Base-by-base conservation (phyloP, 306 rosid genomes). In the Malus sylvestris region DNA sequence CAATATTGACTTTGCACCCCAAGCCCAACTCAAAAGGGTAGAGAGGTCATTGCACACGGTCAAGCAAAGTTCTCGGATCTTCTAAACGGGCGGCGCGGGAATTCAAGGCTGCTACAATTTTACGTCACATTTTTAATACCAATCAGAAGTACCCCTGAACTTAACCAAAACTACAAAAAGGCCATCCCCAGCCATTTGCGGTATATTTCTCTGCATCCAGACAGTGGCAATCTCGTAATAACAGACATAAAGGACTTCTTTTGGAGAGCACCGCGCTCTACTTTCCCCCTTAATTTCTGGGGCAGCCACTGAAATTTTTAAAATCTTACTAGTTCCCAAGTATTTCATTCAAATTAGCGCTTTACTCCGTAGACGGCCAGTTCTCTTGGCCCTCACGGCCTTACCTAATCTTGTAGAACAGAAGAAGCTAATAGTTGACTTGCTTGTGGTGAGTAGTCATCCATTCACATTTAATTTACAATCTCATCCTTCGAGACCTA, bases 71-170 rank as follows among this genome's bases (percentile, higher is more conserved):
- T 29, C 45, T 22, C 30, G 3, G 45, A 32, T 42, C 70, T 83
- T 75, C 74, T 29, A 64, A 32, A 27, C 8, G 22, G 83, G 85
- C 82, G 64, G 70, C 82, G 55, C 35, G 16, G 2, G 62, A 5
- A 22, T 15, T 8, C 10, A 33, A 8, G 75, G 65, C 14, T 60
- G 35, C 52, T 61, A 16, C 23, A 29, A 62, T 27, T 52, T 11
- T 13, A 30, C 42, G 65, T 18, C 45, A 33, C 65, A 8, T 68
- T 42, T n/a, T 35, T 25, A 30, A 30, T 45, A 16, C 14, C 22
- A 65, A 4, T 10, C 2, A 10, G 61, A 23, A 1, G 27, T 6
- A 49, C 76, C 72, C 46, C 1, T 4, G 2, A 5, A 33, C 2
- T 32, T 35, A 16, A 13, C 13, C 2, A 10, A 32, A 74, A 70